These are phyloP conservation scores for Pseudogymnoascus sp. DNA, from an alignment of 2,329 filamentous ascomycete genomes.

Conservation along the genomic window DNA sequence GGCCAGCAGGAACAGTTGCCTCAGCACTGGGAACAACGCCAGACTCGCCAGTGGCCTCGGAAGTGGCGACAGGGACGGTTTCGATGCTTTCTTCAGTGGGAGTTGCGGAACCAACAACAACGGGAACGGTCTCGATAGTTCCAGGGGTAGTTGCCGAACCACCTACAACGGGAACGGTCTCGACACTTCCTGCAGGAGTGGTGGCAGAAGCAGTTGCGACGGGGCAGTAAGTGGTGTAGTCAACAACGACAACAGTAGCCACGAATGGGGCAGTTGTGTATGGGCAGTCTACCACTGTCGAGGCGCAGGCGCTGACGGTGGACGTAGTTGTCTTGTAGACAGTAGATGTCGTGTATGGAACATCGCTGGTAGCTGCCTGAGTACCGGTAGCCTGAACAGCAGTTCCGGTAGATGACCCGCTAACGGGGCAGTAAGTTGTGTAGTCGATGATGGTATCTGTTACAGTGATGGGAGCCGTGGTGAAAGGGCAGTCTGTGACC, in stretches of 20 bases:
- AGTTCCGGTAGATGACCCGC: slow-evolving; percentile 13
- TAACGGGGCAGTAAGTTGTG: slow-evolving; percentile 22
- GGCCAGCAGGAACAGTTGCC: not conserved
- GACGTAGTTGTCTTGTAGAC: slow-evolving; percentile 19
- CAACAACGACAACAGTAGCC: slow-evolving; percentile 10
- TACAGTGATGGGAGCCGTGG: not conserved
- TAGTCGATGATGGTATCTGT: slow-evolving; percentile 18
- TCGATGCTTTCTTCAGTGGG: slow-evolving; percentile 7
- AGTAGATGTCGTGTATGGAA: not conserved
- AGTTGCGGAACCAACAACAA: slow-evolving; percentile 1
- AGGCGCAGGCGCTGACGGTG: slow-evolving; percentile 18
- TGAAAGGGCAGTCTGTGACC: not conserved
- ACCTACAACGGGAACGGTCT: slow-evolving; percentile 11
- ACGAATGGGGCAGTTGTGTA: slow-evolving; percentile 23
- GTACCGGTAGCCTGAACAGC: slow-evolving; percentile 22
- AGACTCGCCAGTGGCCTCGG: not conserved
- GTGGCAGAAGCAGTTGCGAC: not conserved
- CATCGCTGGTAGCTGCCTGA: slow-evolving; percentile 18
- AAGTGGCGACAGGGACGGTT: not conserved
- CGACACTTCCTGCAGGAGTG: slow-evolving; percentile 1
- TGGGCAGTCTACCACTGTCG: slow-evolving; percentile 19
- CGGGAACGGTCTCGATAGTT: no score
- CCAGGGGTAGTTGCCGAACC: slow-evolving; percentile 11
- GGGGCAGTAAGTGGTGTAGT: not conserved
- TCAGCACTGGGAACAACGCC: not conserved